A percentile compares a stretch with the other conserved stretches of the same genome.
These are phyloP conservation scores for Suillus paluster DNA, from an alignment of 768 basidiomycete genomes.

Conservation along the genomic window DNA sequence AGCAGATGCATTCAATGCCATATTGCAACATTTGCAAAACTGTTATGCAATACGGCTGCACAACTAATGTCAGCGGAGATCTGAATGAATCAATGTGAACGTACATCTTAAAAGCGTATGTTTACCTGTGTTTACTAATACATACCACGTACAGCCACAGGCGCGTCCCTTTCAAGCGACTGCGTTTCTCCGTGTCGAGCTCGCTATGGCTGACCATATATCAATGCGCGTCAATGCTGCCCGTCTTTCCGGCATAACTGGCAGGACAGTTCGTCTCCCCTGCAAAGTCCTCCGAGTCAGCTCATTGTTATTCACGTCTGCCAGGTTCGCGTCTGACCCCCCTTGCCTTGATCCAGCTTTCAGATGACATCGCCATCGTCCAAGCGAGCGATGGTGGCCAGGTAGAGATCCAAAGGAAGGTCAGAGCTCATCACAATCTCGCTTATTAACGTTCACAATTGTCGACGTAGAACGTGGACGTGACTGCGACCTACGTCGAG, in stretches of 20 bases:
- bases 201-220: constrained; percentile 27
- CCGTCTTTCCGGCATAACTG: constrained; percentile 53
- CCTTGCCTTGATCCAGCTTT: constrained; percentile 28
- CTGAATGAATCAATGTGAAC: no score
- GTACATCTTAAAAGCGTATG: no score
- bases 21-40: no score
- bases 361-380: constrained; percentile 55
- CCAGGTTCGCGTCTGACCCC: constrained; percentile 6
- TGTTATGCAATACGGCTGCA: no score
- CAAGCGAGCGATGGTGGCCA: constrained; percentile 71
- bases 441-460: not conserved
- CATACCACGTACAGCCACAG: not conserved
- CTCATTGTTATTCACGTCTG: not conserved
- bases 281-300: constrained; percentile 63
- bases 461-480: constrained; percentile 42
- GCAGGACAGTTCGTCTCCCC: constrained; percentile 61
- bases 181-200: not conserved
- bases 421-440: constrained; percentile 27
- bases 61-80: no score
- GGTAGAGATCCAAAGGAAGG: constrained; percentile 52
- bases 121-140: no score
- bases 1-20: no score
- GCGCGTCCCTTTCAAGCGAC: not conserved
- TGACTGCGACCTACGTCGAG: constrained; percentile 64
- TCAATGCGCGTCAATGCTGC: constrained; percentile 67